Evolutionary conservation across 805 yeast species (phyloP), one percentile per base, ranked within the genome.

Genomic region (Candida ponderosae): DNA sequence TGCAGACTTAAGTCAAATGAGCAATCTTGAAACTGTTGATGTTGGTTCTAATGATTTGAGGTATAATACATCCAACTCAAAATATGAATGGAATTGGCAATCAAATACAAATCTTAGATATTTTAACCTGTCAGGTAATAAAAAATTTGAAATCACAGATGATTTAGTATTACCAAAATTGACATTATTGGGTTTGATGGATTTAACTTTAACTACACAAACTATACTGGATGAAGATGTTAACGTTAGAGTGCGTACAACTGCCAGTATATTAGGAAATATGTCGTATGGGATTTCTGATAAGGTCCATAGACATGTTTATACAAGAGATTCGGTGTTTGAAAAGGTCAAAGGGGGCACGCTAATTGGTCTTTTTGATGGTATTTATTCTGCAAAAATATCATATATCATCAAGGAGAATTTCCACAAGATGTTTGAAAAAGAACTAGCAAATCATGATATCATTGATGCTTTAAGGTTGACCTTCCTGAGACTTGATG

Each of bases 41-140:
- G 93, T 86, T 15, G 95, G 97, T 4, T 84, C 94, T 2, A 93
- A 93, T 56, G 81, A 79, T 42, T 66, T 93, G 59, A 84, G 88
- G 51, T 93, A 93, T 59, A 93, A 93, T 50, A 87, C 90, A 39
- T 82, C 93, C 4, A 93, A 93, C 57, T 85, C 88, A 73, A 94
- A 93, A 14, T 90, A 86, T 54, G 98, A 93, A 56, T 93, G 97
- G 97, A 93, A 87, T 60, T 93, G 98, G 98, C 79, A 82, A 49
- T 79, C 79, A 66, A 93, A 93, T 54, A 66, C 72, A 37, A 75
- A 77, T 31, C 66, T 93, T 57, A 76, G 70, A 47, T 88, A 82
- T 50, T 70, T 93, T 54, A 93, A 90, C 56, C 80, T 93, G 40
- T 87, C 97, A 0, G 97, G 97, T 29, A 93, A 93, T 55, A 82